These are phyloP conservation scores for Globisporangium heterothallicum DNA, from an alignment of 352 stramenopile genomes.

Conservation along the genomic window DNA sequence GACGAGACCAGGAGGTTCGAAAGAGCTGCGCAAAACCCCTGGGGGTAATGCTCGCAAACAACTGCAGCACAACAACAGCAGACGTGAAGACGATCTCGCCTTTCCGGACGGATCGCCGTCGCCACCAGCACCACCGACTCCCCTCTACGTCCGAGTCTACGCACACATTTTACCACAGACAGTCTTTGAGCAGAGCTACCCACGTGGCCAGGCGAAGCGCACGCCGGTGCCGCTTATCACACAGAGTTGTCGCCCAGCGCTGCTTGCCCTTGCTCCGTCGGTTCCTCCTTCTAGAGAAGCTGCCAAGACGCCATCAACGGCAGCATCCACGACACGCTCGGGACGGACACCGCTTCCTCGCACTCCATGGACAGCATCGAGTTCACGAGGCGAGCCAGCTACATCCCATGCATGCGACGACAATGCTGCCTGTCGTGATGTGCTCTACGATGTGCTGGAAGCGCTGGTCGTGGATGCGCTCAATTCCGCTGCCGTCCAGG, in stretches of 20 bases:
- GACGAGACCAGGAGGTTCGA: too few species aligned
- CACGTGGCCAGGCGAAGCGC: conserved; percentile 24
- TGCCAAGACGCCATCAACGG: not conserved
- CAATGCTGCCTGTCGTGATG: conserved; percentile 25
- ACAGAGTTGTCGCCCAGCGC: not conserved
- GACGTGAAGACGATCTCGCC: not conserved
- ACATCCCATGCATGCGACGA: not conserved
- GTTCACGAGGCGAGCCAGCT: not conserved
- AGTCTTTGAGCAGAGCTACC: conserved; percentile 48
- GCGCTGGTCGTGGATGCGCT: conserved; percentile 54
- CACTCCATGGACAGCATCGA: conserved; percentile 8
- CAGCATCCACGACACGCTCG: not conserved
- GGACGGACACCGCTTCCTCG: not conserved
- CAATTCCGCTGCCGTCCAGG: conserved; percentile 39
- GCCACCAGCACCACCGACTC: conserved; percentile 1
- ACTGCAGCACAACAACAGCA: conserved; percentile 7
- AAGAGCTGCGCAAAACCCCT: not conserved
- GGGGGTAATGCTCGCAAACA: conserved; percentile 4
- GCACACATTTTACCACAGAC: conserved; percentile 47
- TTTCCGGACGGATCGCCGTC: not conserved
- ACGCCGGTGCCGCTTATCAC: conserved; percentile 23
- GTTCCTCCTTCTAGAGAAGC: not conserved
- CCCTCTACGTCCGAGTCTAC: conserved; percentile 47
- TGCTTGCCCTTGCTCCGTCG: not conserved
- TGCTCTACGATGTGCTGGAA: conserved; percentile 55